These are phyloP conservation scores for Mycena vulgaris DNA, from an alignment of 768 basidiomycete genomes.

Conservation along the genomic window DNA sequence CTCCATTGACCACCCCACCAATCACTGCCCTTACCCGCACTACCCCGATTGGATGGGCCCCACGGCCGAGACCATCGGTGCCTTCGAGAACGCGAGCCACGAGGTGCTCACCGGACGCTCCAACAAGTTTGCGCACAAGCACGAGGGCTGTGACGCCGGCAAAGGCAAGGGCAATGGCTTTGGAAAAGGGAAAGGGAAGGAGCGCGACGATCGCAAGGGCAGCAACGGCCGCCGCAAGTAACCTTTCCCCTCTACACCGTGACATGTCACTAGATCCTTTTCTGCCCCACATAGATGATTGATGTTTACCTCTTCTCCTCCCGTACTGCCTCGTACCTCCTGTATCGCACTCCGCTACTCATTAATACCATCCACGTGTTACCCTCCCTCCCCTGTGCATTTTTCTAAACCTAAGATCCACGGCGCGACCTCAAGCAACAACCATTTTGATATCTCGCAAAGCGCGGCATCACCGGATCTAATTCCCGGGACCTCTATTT, in stretches of 20 bases:
- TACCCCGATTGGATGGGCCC: constrained; percentile 10
- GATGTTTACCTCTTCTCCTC: background rate
- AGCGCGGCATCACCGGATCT: too few species aligned
- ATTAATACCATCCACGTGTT: too few species aligned
- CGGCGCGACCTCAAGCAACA: too few species aligned
- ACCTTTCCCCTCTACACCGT: background rate
- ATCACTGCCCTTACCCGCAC: constrained; percentile 2
- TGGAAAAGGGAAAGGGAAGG: background rate
- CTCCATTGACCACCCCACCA: constrained; percentile 19
- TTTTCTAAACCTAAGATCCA: too few species aligned
- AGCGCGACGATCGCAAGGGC: background rate
- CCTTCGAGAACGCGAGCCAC: background rate
- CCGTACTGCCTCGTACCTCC: background rate
- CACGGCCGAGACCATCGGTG: constrained; percentile 15
- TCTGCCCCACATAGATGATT: background rate
- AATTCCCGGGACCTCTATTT: too few species aligned
- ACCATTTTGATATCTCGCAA: too few species aligned
- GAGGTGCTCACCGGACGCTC: background rate
- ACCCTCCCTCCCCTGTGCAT: too few species aligned
- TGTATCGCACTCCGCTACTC: too few species aligned
- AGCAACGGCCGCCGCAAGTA: background rate
- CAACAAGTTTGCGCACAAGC: background rate
- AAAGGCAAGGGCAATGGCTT: background rate
- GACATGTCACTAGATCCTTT: too few species aligned
- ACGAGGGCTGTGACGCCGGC: background rate